Percentiles rank a stretch among this genome's conserved stretches.
phyloP scores from a whole-genome alignment of 345 rosid genomes.

The Streptanthus diversifolius region DNA sequence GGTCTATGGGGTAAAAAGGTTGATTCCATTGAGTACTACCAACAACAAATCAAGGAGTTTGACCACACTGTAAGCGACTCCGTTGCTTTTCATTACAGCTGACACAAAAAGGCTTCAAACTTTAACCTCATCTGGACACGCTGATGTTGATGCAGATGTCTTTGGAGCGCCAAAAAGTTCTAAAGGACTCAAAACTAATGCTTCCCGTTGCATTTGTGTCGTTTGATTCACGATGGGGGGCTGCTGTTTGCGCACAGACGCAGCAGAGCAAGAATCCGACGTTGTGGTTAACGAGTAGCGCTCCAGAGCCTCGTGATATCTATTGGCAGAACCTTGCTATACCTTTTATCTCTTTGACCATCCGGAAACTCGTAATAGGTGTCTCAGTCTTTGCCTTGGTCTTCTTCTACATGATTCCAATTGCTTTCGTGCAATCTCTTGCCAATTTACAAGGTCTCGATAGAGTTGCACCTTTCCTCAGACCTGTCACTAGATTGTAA shows the following conservation, averaged over 20 bases:
- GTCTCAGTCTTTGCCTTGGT: slow-evolving; percentile 73
- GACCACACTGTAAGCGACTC: slow-evolving; percentile 53
- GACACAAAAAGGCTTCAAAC: background rate
- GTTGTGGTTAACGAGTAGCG: slow-evolving; percentile 86
- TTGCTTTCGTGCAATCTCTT: slow-evolving; percentile 97
- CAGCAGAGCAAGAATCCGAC: slow-evolving; percentile 94
- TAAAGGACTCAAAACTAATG: slow-evolving; percentile 62
- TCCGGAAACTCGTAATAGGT: slow-evolving; percentile 70
- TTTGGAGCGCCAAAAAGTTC: slow-evolving; percentile 63
- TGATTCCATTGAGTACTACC: slow-evolving; percentile 81
- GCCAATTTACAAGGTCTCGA: slow-evolving; percentile 92
- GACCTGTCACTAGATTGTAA: slow-evolving; percentile 90
- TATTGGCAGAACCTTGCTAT: slow-evolving; percentile 93
- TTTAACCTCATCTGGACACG: background rate
- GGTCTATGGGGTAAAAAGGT: slow-evolving; percentile 81
- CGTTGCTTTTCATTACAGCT: background rate
- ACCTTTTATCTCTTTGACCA: slow-evolving; percentile 79
- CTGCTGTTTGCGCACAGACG: slow-evolving; percentile 98
- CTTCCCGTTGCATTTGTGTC: slow-evolving; percentile 89
- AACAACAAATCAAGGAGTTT: slow-evolving; percentile 51
- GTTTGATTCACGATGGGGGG: slow-evolving; percentile 93
- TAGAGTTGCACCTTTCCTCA: slow-evolving; percentile 88
- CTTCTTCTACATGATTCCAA: slow-evolving; percentile 98
- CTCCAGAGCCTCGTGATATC: slow-evolving; percentile 95
- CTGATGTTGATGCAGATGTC: slow-evolving; percentile 52